Conservation (phyloP, 2,329 filamentous ascomycete species). For the Emergomyces pasteurianus region DNA sequence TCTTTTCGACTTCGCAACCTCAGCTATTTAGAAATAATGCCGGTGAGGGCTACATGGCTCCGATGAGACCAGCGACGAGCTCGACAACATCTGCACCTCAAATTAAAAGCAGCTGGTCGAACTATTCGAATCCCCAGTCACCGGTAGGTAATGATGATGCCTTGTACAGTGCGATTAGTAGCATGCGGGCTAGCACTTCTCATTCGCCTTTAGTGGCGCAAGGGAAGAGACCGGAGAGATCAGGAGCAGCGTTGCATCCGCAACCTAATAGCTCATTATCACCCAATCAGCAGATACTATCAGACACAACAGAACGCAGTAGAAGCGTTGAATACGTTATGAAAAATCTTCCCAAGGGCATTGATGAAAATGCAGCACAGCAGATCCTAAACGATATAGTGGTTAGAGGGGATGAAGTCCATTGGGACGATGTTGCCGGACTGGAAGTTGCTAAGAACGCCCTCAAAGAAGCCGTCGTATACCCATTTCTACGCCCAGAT, state of each 20-base stretch:
- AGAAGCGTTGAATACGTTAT: slow-evolving; percentile 55
- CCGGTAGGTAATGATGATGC: neutral
- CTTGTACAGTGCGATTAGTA: neutral
- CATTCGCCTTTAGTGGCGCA: neutral
- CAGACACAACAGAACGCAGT: slow-evolving; percentile 34
- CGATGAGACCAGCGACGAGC: neutral
- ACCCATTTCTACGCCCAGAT: slow-evolving; percentile 89
- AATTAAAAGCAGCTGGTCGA: neutral
- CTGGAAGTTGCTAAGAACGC: slow-evolving; percentile 83
- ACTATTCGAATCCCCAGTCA: slow-evolving; percentile 9
- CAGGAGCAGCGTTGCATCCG: slow-evolving; percentile 16
- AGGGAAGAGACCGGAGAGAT: slow-evolving; percentile 20
- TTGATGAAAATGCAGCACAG: slow-evolving; percentile 71
- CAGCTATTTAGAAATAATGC: neutral
- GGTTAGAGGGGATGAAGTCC: slow-evolving; percentile 84
- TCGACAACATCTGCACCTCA: neutral
- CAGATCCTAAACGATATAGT: slow-evolving; percentile 96
- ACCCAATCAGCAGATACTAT: slow-evolving; percentile 29
- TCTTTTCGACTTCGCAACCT: neutral
- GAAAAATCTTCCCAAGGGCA: slow-evolving; percentile 65
- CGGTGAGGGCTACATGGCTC: neutral
- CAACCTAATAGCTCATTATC: neutral
- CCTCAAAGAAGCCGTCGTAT: slow-evolving; percentile 89
- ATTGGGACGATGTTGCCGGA: slow-evolving; percentile 88
- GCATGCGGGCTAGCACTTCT: neutral